Conservation (phyloP, 495 filamentous ascomycete genomes). For the Lepidopterella palustris region DNA sequence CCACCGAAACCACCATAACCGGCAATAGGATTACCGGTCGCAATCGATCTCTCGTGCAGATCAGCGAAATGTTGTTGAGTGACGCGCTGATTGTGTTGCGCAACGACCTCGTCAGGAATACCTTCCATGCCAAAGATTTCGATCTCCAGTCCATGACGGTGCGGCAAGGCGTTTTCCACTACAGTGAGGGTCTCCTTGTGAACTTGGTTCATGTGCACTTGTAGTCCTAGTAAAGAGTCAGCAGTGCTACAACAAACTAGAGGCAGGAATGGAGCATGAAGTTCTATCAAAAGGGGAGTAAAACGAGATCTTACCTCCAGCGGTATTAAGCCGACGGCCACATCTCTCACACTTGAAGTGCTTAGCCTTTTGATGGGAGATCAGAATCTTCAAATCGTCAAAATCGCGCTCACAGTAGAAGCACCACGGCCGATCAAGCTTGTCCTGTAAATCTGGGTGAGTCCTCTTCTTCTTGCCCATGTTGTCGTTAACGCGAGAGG, state of each 20-base stretch:
- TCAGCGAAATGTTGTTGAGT: conserved; percentile 74
- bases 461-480: conserved; percentile 87
- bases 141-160: conserved; percentile 73
- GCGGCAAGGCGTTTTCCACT: conserved; percentile 86
- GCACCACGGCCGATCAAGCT: conserved; percentile 86
- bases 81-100: conserved; percentile 78
- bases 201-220: conserved; percentile 95
- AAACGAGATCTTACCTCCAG: conserved; percentile 63
- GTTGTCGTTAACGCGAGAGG: conserved; percentile 6
- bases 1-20: conserved; percentile 25
- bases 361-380: conserved; percentile 95
- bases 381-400: conserved; percentile 91
- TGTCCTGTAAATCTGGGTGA: conserved; percentile 78
- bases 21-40: conserved; percentile 74
- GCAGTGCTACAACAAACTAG: not conserved
- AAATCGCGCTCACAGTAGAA: conserved; percentile 99
- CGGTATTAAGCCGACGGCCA: conserved; percentile 80
- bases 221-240: conserved; percentile 57
- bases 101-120: conserved; percentile 77
- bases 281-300: too few species aligned
- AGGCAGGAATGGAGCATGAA: too few species aligned
- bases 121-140: conserved; percentile 99
- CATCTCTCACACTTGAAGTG: conserved; percentile 97
- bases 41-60: conserved; percentile 72
- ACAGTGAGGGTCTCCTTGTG: conserved; percentile 83